A percentile compares a stretch with the other conserved stretches of the same genome.
Evolutionary conservation across 2,329 filamentous ascomycete species (phyloP).

Genomic region (Pyricularia pennisetigena): DNA sequence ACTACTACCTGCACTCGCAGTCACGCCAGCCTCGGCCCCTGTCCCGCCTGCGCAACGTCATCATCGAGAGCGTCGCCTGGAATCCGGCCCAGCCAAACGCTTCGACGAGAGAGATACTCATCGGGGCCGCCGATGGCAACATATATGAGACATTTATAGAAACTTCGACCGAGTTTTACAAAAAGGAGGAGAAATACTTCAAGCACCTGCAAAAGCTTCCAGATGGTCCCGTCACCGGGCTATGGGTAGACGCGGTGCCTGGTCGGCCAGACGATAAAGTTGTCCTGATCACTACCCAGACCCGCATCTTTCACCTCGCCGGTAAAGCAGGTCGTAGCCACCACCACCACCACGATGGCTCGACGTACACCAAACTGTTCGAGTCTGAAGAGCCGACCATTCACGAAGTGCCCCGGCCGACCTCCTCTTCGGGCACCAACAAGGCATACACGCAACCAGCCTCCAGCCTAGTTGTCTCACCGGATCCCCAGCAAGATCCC

Average conservation of each 20-base stretch:
- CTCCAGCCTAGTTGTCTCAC: constrained; percentile 66
- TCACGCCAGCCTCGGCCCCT: constrained; percentile 79
- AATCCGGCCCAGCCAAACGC: constrained; percentile 87
- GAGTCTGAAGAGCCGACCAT: constrained; percentile 73
- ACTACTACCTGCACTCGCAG: constrained; percentile 96
- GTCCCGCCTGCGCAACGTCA: constrained; percentile 72
- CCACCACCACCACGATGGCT: constrained; percentile 53
- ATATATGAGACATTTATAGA: constrained; percentile 95
- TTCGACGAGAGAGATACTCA: constrained; percentile 85
- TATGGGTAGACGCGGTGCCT: constrained; percentile 70
- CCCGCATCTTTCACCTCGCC: constrained; percentile 68
- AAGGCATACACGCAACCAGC: constrained; percentile 41
- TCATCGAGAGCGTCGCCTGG: constrained; percentile 88
- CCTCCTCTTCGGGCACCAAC: constrained; percentile 15
- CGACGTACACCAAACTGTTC: constrained; percentile 80
- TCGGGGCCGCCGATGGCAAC: constrained; percentile 88
- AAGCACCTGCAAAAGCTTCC: constrained; percentile 74
- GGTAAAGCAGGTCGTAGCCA: constrained; percentile 61
- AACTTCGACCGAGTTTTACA: constrained; percentile 87
- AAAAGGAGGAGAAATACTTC: constrained; percentile 86
- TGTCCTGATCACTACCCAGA: constrained; percentile 71
- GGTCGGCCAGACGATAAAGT: constrained; percentile 61
- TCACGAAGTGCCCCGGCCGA: constrained; percentile 59
- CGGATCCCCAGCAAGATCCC: constrained; percentile 50
- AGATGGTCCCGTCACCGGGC: constrained; percentile 66